Percentiles rank a stretch among this genome's conserved stretches.
These are phyloP conservation scores for Moniliophthora roreri DNA, from an alignment of 1,284 basidiomycete species.

Conservation along the genomic window DNA sequence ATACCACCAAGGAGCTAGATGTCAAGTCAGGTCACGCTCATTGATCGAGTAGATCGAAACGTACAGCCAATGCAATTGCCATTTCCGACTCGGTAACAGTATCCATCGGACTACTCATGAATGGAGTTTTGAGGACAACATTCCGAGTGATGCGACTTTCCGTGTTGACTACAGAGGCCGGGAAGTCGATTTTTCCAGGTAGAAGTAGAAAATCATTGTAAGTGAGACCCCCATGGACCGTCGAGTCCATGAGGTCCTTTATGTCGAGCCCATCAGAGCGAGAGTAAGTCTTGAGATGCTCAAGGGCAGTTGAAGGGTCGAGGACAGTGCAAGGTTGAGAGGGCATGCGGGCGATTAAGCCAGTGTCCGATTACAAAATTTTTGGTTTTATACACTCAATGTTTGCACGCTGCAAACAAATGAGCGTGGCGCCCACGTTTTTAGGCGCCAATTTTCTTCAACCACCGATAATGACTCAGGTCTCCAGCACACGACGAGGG, in stretches of 20 bases:
- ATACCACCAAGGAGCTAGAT: slow-evolving; percentile 89
- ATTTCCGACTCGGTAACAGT: slow-evolving; percentile 98
- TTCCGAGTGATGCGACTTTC: slow-evolving; percentile 91
- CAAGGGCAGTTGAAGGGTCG: slow-evolving; percentile 66
- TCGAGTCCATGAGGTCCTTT: slow-evolving; percentile 88
- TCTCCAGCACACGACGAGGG: too few species aligned
- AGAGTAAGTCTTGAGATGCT: slow-evolving; percentile 73
- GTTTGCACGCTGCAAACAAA: slow-evolving; percentile 3
- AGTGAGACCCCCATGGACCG: slow-evolving; percentile 88
- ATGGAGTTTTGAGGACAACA: slow-evolving; percentile 92
- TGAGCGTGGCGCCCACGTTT: background rate
- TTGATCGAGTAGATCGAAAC: slow-evolving; percentile 29
- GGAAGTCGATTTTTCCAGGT: slow-evolving; percentile 97
- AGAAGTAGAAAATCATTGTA: slow-evolving; percentile 95
- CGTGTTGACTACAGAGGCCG: slow-evolving; percentile 78
- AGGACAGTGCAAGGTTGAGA: slow-evolving; percentile 35
- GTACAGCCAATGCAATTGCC: slow-evolving; percentile 93
- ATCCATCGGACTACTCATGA: slow-evolving; percentile 99
- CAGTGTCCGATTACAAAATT: slow-evolving; percentile 25
- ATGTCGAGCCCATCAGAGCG: slow-evolving; percentile 87
- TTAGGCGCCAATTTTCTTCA: background rate
- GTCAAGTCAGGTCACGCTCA: slow-evolving; percentile 18
- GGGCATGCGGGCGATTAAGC: slow-evolving; percentile 20
- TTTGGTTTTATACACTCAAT: background rate
- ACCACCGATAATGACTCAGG: too few species aligned